Evolutionary conservation across 768 basidiomycete genomes (phyloP).

Genomic region (Xerocomellus chrysenteron): DNA sequence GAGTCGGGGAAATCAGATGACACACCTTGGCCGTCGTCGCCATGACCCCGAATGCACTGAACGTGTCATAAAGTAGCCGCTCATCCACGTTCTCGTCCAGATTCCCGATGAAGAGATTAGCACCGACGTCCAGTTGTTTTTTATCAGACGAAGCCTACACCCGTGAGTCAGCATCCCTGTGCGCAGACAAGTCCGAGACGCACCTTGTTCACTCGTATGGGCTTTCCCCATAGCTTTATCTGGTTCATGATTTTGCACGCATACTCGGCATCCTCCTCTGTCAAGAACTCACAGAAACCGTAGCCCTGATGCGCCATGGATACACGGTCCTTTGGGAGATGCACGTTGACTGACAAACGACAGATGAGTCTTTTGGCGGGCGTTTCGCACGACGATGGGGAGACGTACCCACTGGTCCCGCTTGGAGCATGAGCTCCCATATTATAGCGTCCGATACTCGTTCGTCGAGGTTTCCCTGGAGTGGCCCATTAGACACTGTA

Average conservation of each 20-base stretch:
- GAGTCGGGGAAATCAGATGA: neutral
- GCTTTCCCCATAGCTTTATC: constrained; percentile 98
- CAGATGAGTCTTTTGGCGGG: neutral
- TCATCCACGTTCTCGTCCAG: constrained; percentile 96
- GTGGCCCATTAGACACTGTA: neutral
- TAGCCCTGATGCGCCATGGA: constrained; percentile 99
- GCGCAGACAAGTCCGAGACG: constrained; percentile 26
- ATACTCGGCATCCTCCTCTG: constrained; percentile 99
- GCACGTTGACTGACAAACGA: constrained; percentile 77
- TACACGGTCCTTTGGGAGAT: constrained; percentile 96
- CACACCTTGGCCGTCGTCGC: constrained; percentile 83
- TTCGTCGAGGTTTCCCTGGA: constrained; percentile 94
- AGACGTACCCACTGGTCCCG: constrained; percentile 92
- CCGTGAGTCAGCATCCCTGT: constrained; percentile 9
- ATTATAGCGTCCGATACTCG: constrained; percentile 89
- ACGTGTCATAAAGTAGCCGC: constrained; percentile 88
- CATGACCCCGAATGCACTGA: constrained; percentile 92
- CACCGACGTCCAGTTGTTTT: constrained; percentile 96
- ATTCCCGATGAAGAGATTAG: constrained; percentile 95
- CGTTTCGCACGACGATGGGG: neutral
- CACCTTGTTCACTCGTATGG: constrained; percentile 98
- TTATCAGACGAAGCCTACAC: constrained; percentile 93
- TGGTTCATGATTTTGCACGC: constrained; percentile 99
- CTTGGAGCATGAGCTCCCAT: constrained; percentile 99
- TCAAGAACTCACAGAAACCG: constrained; percentile 99